phyloP scores from a whole-genome alignment of 2,329 filamentous ascomycete genomes.

The Penicillium sp. region DNA sequence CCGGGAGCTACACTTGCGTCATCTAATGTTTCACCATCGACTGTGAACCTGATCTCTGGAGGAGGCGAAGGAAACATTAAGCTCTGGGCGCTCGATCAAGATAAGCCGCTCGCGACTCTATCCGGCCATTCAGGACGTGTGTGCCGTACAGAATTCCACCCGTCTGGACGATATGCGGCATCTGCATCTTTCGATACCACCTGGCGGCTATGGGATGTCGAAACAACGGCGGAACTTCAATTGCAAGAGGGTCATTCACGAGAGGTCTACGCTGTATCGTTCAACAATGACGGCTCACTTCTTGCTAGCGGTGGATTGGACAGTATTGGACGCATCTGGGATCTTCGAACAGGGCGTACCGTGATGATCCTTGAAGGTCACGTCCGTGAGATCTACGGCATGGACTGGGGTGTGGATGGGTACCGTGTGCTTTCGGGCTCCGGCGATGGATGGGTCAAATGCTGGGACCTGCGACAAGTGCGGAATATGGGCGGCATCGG shows the following conservation, averaged over 20 bases:
- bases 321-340: conserved; percentile 93
- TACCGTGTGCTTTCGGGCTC: conserved; percentile 90
- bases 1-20: conserved; percentile 72
- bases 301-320: conserved; percentile 89
- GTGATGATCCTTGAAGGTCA: conserved; percentile 94
- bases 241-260: conserved; percentile 92
- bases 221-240: conserved; percentile 75
- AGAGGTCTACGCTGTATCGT: conserved; percentile 84
- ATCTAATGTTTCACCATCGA: conserved; percentile 64
- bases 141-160: conserved; percentile 90
- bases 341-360: conserved; percentile 83
- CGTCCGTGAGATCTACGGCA: conserved; percentile 85
- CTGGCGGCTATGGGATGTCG: conserved; percentile 93
- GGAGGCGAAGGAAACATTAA: conserved; percentile 84
- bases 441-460: conserved; percentile 93
- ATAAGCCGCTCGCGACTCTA: conserved; percentile 77
- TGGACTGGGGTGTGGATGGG: conserved; percentile 90
- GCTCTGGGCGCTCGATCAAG: conserved; percentile 82
- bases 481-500: conserved; percentile 78
- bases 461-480: conserved; percentile 93
- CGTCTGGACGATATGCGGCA: conserved; percentile 81
- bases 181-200: conserved; percentile 95
- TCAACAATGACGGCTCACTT: conserved; percentile 86
- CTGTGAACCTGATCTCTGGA: conserved; percentile 82
- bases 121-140: conserved; percentile 82